Conservation (phyloP, 2,329 filamentous ascomycete genomes). For the Colletotrichum cordylinicola region DNA sequence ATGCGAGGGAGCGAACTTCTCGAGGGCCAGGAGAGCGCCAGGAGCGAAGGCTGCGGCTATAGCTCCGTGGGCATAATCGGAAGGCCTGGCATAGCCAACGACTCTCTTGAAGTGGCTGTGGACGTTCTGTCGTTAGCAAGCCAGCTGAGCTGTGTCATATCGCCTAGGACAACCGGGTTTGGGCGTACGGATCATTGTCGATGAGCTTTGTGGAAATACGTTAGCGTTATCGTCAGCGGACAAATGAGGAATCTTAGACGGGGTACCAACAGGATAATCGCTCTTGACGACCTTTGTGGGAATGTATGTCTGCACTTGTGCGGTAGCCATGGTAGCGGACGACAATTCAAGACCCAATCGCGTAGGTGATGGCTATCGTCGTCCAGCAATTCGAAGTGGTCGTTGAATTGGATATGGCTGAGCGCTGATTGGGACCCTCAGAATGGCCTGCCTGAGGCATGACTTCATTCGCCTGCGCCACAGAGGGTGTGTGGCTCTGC, state of each 20-base stretch:
- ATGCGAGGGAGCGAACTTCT: conserved; percentile 84
- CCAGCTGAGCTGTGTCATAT: neutral
- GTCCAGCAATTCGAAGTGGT: neutral
- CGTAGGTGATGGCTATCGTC: neutral
- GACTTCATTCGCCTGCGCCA: neutral
- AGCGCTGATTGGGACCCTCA: neutral
- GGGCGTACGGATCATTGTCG: conserved; percentile 80
- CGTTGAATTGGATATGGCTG: neutral
- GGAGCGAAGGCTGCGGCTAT: conserved; percentile 76
- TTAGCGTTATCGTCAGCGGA: conserved; percentile 20
- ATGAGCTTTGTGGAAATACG: conserved; percentile 74
- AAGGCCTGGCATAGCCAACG: conserved; percentile 81
- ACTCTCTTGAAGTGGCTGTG: conserved; percentile 89
- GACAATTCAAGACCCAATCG: conserved; percentile 7
- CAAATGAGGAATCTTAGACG: neutral
- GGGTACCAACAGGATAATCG: conserved; percentile 80
- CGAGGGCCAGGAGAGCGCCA: conserved; percentile 76
- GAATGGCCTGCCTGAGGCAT: neutral
- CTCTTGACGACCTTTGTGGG: conserved; percentile 77
- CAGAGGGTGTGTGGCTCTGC: neutral
- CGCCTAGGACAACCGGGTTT: neutral
- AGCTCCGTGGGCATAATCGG: conserved; percentile 79
- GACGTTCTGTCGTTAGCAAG: conserved; percentile 15
- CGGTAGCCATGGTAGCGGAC: conserved; percentile 21
- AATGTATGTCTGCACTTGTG: conserved; percentile 56